Evolutionary conservation across 139 green algal species (phyloP).

Genomic region (Coelastrella sp.): DNA sequence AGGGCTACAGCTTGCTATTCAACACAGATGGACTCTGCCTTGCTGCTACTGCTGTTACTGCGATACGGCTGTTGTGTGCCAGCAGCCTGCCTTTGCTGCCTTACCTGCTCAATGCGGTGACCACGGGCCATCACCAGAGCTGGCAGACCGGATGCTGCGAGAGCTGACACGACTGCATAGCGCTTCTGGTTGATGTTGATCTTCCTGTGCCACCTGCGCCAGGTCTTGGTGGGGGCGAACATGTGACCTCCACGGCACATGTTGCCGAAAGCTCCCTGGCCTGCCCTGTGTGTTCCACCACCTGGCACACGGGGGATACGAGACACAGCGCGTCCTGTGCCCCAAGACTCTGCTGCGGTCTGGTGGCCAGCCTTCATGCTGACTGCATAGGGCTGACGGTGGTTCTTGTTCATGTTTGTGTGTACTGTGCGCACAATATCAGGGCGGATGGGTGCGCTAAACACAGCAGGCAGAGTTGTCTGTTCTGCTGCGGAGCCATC

Average conservation of each 20-base stretch:
- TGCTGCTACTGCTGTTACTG: background rate
- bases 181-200: constrained; percentile 98
- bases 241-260: constrained; percentile 99
- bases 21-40: background rate
- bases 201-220: constrained; percentile 98
- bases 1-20: background rate
- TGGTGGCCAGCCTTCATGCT: constrained; percentile 93
- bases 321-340: constrained; percentile 98
- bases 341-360: constrained; percentile 99
- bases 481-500: constrained; percentile 78
- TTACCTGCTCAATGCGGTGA: constrained; percentile 89
- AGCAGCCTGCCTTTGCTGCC: constrained; percentile 10
- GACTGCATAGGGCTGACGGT: constrained; percentile 97
- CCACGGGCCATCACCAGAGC: constrained; percentile 96
- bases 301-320: constrained; percentile 99
- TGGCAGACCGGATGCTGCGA: constrained; percentile 96
- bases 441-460: constrained; percentile 56
- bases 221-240: constrained; percentile 98
- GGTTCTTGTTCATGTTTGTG: constrained; percentile 97
- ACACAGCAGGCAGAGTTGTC: constrained; percentile 78
- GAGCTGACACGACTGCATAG: constrained; percentile 93
- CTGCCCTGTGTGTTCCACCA: constrained; percentile 95
- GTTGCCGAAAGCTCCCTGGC: constrained; percentile 99
- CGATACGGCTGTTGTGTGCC: background rate
- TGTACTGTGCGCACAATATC: constrained; percentile 94